These are phyloP conservation scores for Arthrobotrys pseudoclavata DNA, from an alignment of 2,329 filamentous ascomycete species.

Conservation along the genomic window DNA sequence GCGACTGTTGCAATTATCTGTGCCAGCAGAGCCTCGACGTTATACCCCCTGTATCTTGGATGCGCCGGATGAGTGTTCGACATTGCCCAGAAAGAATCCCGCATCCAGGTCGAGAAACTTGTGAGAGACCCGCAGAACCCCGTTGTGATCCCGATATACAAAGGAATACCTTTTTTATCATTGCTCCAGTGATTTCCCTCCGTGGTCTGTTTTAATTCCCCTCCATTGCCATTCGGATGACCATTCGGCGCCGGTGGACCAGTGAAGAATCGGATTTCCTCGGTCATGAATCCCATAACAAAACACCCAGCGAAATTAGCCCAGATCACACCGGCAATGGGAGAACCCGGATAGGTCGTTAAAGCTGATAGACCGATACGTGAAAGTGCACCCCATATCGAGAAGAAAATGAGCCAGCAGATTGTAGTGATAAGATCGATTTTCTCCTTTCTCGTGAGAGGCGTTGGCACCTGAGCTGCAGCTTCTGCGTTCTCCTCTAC, in stretches of 20 bases:
- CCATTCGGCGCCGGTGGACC: slow-evolving; percentile 16
- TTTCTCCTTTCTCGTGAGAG: slow-evolving; percentile 23
- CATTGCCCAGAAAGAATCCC: slow-evolving; percentile 82
- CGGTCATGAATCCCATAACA: slow-evolving; percentile 85
- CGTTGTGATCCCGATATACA: slow-evolving; percentile 87
- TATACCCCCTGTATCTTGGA: slow-evolving; percentile 79
- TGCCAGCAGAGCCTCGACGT: slow-evolving; percentile 83
- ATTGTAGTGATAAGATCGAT: slow-evolving; percentile 65
- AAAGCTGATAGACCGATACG: slow-evolving; percentile 83
- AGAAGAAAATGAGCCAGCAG: slow-evolving; percentile 87
- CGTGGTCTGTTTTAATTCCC: slow-evolving; percentile 36
- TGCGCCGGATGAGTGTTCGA: slow-evolving; percentile 74
- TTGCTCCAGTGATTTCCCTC: slow-evolving; percentile 66
- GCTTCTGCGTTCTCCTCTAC: slow-evolving; percentile 3
- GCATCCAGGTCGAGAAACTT: slow-evolving; percentile 87
- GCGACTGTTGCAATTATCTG: slow-evolving; percentile 80
- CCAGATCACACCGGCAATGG: slow-evolving; percentile 80
- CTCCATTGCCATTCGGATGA: not conserved
- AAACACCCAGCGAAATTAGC: slow-evolving; percentile 86
- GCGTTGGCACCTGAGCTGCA: not conserved
- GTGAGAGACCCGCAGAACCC: slow-evolving; percentile 93
- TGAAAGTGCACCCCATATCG: slow-evolving; percentile 85
- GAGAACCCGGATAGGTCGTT: slow-evolving; percentile 82
- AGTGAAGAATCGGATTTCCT: slow-evolving; percentile 71
- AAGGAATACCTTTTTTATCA: slow-evolving; percentile 84